phyloP scores from a whole-genome alignment of 192 early-diverging fungal genomes.

The Gaertneriomyces semiglobifer region DNA sequence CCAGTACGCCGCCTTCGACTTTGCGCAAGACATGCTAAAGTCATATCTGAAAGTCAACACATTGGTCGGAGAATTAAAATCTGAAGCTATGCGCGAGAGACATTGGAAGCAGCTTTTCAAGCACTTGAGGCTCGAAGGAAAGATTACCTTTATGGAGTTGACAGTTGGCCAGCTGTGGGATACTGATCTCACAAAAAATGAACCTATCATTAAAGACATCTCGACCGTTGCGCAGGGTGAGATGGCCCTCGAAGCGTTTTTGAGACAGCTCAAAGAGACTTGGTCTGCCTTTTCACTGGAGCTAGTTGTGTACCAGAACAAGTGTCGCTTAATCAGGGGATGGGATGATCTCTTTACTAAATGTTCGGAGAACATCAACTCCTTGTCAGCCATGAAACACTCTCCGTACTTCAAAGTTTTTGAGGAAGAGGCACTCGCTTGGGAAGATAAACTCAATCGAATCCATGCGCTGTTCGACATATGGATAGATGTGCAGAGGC shows the following conservation, averaged over 20 bases:
- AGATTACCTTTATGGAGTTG: constrained; percentile 72
- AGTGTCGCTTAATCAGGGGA: constrained; percentile 90
- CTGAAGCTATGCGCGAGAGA: constrained; percentile 91
- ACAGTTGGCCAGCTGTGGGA: constrained; percentile 96
- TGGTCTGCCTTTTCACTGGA: constrained; percentile 93
- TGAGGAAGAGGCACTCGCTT: constrained; percentile 89
- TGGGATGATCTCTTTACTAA: constrained; percentile 99
- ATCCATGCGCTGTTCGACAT: constrained; percentile 96
- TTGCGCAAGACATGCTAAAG: constrained; percentile 81
- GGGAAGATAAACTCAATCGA: constrained; percentile 97
- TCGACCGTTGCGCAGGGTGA: constrained; percentile 94
- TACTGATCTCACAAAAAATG: constrained; percentile 83
- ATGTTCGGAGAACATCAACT: constrained; percentile 91
- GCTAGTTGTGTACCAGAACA: constrained; percentile 96
- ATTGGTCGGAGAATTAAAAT: constrained; percentile 84
- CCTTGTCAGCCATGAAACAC: constrained; percentile 92
- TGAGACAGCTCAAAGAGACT: constrained; percentile 84
- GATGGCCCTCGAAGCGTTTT: constrained; percentile 99
- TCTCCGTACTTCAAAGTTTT: constrained; percentile 98
- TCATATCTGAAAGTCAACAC: constrained; percentile 76
- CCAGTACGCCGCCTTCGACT: constrained; percentile 95
- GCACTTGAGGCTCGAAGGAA: constrained; percentile 67
- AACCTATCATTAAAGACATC: constrained; percentile 80
- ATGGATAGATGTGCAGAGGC: constrained; percentile 99
- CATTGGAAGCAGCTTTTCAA: constrained; percentile 97